Evolutionary conservation across 2,329 filamentous ascomycete species (phyloP).

Genomic region (Fusarium praegraminearum): DNA sequence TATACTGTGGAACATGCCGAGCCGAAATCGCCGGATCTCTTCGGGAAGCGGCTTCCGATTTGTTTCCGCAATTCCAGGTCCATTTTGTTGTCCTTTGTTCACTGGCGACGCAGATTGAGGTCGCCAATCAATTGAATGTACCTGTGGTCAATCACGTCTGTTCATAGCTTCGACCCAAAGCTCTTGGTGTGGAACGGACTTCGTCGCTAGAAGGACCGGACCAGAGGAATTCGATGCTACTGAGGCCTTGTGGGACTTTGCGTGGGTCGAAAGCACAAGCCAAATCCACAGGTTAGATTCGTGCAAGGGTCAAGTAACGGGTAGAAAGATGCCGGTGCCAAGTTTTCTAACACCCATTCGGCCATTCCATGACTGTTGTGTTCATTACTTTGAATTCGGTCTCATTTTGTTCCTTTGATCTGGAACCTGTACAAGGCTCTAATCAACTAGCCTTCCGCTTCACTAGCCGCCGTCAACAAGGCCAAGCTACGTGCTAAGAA

Average conservation of each 20-base stretch:
- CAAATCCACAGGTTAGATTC: conserved; percentile 15
- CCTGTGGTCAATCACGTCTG: conserved; percentile 30
- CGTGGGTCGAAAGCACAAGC: conserved; percentile 19
- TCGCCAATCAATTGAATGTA: conserved; percentile 13
- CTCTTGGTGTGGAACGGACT: conserved; percentile 32
- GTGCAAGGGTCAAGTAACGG: conserved; percentile 16
- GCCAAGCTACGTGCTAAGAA: conserved; percentile 8
- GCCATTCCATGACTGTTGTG: conserved; percentile 2
- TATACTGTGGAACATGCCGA: neutral
- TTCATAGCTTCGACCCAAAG: conserved; percentile 23
- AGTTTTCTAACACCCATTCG: conserved; percentile 6
- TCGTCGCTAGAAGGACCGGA: conserved; percentile 12
- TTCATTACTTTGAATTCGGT: neutral
- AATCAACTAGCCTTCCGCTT: conserved; percentile 4
- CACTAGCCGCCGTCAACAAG: conserved; percentile 11
- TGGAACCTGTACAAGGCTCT: conserved; percentile 2
- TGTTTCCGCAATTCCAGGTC: conserved; percentile 2
- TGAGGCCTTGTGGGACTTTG: conserved; percentile 28
- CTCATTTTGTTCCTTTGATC: conserved; percentile 13
- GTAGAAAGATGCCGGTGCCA: conserved; percentile 26
- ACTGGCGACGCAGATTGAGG: neutral
- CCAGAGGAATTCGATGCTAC: conserved; percentile 3
- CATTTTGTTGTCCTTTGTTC: conserved; percentile 1
- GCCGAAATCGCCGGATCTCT: conserved; percentile 1
- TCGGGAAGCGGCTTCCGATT: conserved; percentile 21